Conservation (phyloP, 2,329 filamentous ascomycete species). For the Hypoxylon sp. region DNA sequence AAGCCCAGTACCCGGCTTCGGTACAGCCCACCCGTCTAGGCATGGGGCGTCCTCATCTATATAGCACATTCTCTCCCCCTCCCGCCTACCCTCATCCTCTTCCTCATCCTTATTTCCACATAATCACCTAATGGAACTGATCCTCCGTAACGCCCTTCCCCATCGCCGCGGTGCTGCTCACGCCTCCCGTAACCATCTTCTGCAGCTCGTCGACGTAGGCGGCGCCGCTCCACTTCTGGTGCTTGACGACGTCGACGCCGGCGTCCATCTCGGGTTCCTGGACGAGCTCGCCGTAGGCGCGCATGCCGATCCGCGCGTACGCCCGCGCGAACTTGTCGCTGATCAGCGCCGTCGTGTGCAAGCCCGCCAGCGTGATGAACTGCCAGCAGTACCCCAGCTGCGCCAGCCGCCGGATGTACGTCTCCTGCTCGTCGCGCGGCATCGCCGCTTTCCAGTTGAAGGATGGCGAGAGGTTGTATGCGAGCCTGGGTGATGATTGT, state of each 20-base stretch:
- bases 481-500: conserved; percentile 71
- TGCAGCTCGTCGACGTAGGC: conserved; percentile 94
- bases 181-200: conserved; percentile 96
- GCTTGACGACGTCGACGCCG: conserved; percentile 94
- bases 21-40: not conserved
- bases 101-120: not conserved
- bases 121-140: conserved; percentile 79
- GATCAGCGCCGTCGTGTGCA: conserved; percentile 96
- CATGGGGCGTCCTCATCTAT: not conserved
- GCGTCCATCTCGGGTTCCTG: conserved; percentile 97
- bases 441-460: conserved; percentile 99
- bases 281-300: conserved; percentile 95
- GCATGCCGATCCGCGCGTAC: conserved; percentile 88
- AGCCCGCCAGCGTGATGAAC: conserved; percentile 98
- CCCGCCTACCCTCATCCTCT: not conserved
- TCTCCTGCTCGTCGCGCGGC: conserved; percentile 92
- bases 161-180: conserved; percentile 95
- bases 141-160: conserved; percentile 98
- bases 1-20: not conserved
- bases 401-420: conserved; percentile 93
- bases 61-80: not conserved
- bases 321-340: conserved; percentile 89
- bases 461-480: conserved; percentile 97
- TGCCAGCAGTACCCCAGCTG: conserved; percentile 98
- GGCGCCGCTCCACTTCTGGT: conserved; percentile 98